phyloP scores from a whole-genome alignment of 2,329 filamentous ascomycete genomes.

The Aureobasidium sp. region DNA sequence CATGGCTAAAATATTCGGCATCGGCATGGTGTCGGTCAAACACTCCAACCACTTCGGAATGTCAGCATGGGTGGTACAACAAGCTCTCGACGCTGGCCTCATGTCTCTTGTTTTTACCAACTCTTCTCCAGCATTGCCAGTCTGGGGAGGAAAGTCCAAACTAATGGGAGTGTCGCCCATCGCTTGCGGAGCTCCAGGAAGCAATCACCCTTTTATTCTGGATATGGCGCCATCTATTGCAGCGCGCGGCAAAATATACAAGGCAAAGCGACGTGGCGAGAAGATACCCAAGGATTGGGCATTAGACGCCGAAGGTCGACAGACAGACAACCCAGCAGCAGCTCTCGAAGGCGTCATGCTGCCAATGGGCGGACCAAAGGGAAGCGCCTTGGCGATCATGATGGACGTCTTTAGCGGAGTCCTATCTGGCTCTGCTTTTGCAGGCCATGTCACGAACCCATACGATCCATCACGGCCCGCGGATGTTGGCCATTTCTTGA shows the following conservation, averaged over 20 bases:
- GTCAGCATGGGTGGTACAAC: conserved; percentile 67
- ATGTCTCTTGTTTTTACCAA: conserved; percentile 53
- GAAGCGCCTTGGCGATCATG: conserved; percentile 68
- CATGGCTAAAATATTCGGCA: conserved; percentile 56
- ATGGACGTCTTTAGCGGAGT: conserved; percentile 85
- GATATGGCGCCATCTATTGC: conserved; percentile 63
- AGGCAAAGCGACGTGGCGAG: conserved; percentile 55
- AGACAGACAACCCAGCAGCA: conserved; percentile 49
- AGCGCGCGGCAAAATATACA: conserved; percentile 60
- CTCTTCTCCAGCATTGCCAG: conserved; percentile 59
- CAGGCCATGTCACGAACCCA: conserved; percentile 67
- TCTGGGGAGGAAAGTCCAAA: conserved; percentile 57
- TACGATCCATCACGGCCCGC: conserved; percentile 53
- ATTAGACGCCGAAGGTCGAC: conserved; percentile 57
- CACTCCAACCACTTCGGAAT: conserved; percentile 76
- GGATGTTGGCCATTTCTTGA: conserved; percentile 28
- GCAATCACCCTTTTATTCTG: conserved; percentile 53
- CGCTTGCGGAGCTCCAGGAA: conserved; percentile 61
- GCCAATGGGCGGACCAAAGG: conserved; percentile 79
- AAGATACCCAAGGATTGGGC: conserved; percentile 66
- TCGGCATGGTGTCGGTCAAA: conserved; percentile 65
- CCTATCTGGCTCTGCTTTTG: conserved; percentile 68
- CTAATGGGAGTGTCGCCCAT: conserved; percentile 65
- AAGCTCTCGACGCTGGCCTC: conserved; percentile 58
- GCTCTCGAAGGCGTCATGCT: conserved; percentile 74